Evolutionary conservation across 139 green algal genomes (phyloP).

Genomic region (Tetraselmis chui): DNA sequence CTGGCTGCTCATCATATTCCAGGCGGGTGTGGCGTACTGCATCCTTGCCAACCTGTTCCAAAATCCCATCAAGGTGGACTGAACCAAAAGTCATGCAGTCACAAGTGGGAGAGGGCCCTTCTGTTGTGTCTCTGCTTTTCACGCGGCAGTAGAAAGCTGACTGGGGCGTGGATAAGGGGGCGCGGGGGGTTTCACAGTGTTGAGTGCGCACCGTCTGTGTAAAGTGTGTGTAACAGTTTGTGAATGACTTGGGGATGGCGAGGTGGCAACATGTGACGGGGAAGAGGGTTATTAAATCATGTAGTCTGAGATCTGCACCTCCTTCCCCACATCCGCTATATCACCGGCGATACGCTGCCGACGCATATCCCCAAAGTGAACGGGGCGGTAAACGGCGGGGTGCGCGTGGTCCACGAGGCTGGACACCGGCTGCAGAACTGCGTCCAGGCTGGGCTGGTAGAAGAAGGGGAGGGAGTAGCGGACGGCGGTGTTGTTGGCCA

Average conservation of each 20-base stretch:
- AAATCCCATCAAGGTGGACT: not conserved
- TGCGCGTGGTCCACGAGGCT: not conserved
- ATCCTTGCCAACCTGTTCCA: not conserved
- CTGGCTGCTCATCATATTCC: not conserved
- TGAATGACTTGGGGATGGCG: too few species aligned
- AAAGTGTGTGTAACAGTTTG: too few species aligned
- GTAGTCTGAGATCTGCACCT: conserved; percentile 51
- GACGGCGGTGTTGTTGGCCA: conserved; percentile 9
- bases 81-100: too few species aligned
- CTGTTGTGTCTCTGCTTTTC: too few species aligned
- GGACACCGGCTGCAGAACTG: conserved; percentile 16
- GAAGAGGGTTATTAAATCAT: too few species aligned
- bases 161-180: too few species aligned
- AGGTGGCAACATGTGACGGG: too few species aligned
- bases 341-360: conserved; percentile 28
- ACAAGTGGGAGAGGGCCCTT: too few species aligned
- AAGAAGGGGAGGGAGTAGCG: conserved; percentile 43
- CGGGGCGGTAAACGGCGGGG: conserved; percentile 23
- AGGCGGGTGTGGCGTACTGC: not conserved
- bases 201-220: too few species aligned
- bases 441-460: conserved; percentile 35
- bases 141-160: too few species aligned
- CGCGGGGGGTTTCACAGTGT: too few species aligned
- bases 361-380: conserved; percentile 38
- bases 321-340: conserved; percentile 36